Evolutionary conservation across 768 basidiomycete genomes (phyloP).

Genomic region (Agaricus subrufescens): DNA sequence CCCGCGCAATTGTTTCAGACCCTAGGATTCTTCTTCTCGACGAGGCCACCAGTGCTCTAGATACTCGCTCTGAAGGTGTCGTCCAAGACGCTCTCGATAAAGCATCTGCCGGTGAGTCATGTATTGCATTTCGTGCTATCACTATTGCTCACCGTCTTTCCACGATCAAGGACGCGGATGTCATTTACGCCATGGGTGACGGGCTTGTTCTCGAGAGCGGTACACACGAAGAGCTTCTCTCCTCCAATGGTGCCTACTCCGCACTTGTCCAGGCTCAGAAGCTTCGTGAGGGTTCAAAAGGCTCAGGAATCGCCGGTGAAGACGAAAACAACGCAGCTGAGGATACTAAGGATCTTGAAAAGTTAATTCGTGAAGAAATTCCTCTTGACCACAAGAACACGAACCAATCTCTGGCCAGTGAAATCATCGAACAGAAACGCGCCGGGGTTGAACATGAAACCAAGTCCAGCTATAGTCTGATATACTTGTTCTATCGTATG

Average conservation of each 20-base stretch:
- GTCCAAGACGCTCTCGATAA: conserved; percentile 91
- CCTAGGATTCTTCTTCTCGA: conserved; percentile 85
- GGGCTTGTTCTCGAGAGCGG: conserved; percentile 80
- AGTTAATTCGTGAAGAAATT: conserved; percentile 51
- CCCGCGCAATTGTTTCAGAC: conserved; percentile 85
- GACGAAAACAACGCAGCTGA: conserved; percentile 18
- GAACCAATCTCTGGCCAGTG: conserved; percentile 61
- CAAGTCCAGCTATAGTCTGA: conserved; percentile 36
- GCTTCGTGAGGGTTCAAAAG: conserved; percentile 50
- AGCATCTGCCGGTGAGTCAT: conserved; percentile 54
- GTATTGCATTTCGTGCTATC: conserved; percentile 49
- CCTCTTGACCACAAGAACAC: conserved; percentile 59
- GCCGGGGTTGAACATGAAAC: conserved; percentile 22
- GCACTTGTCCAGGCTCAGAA: conserved; percentile 76
- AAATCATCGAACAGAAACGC: conserved; percentile 53
- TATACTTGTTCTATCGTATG: conserved; percentile 69
- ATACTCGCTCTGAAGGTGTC: conserved; percentile 82
- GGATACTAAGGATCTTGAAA: conserved; percentile 50
- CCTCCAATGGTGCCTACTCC: conserved; percentile 61
- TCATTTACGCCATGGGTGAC: conserved; percentile 87
- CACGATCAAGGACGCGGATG: conserved; percentile 81
- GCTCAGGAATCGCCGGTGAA: conserved; percentile 15
- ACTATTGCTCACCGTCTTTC: conserved; percentile 78
- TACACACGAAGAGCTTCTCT: conserved; percentile 67
- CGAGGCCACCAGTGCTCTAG: conserved; percentile 86